Evolutionary conservation across 2,329 filamentous ascomycete species (phyloP), one percentile per base, ranked within the genome.

Genomic region (Berkeleyomyces rouxiae): DNA sequence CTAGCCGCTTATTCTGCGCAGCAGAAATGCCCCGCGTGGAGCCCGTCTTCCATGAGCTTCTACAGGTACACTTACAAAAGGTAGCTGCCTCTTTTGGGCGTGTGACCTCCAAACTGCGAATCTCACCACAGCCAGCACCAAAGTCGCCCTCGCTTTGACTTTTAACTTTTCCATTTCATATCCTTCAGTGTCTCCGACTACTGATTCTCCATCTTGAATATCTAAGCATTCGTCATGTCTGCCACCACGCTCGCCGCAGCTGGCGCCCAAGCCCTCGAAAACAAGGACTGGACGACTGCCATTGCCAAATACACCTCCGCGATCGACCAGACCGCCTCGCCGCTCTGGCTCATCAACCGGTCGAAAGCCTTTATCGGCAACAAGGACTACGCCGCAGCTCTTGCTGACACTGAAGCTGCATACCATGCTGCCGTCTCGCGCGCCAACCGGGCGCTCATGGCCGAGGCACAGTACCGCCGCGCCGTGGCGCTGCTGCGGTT

Each of bases 381-480:
- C 2, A 77, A 77, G 67, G 76, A 83, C 59, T 78, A 82, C 63
- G 76, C 82, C 2, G 78, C 81, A 31, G 87, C 90, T 0, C 80
- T 93, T 53, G 76, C 75, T 46, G 87, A 91, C 72, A 84, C 86
- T 44, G 82, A 90, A 66, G 77, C 79, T 58, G 87, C 84, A 2
- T 79, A 87, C 61, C 74, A 79, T 44, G 74, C 79, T 3, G 86
- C 85, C 2, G 76, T 75, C 36, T 78, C 85, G 66, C 86, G 92
- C 47, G 87, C 81, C 40, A 87, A 85, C 68, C 83, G 87, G 59
- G 83, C 89, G 67, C 79, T 87, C 39, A 89, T 96, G 71, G 79
- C 84, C 55, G 82, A 89, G n/a, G 86, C 88, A 1, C 89, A 96
- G 69, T 82, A 93, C 69, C 83, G 91, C 67, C 83, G 92, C 44